Evolutionary conservation across 768 basidiomycete species (phyloP), one percentile per base, ranked within the genome.

Genomic region (Agaricus blazei): DNA sequence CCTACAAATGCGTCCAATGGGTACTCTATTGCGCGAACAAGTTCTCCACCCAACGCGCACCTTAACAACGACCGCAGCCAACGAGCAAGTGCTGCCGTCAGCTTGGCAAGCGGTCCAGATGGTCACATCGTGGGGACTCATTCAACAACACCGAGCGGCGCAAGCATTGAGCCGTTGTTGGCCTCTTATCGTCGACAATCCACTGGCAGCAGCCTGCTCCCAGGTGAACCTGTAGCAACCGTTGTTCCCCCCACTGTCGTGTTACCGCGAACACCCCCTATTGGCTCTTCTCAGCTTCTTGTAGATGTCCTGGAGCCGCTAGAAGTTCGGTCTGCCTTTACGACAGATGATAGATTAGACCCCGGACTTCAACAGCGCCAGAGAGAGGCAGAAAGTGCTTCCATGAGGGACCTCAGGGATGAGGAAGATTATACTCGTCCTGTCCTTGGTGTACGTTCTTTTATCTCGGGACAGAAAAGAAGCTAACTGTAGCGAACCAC

Each of bases 351-450:
- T 40, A 69, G 78, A 47, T 62, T 78, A 14, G 75, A 78, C 62
- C 79, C 78, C n/a, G 71, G 66, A 23, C 60, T 78, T 49, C 70
- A 73, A 54, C 66, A 70, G 56, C 63, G 75, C 47, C 55, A 71
- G 62, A 61, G 65, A 57, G 59, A 60, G 42, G 63, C 66, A 27
- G 68, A 70, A 28, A 64, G 62, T 27, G 64, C 60, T 31, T 67
- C 67, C 15, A 62, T 64, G 29, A 60, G 61, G 57, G 73, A 67
- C 44, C 63, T 75, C 44, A 70, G 67, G 58, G 82, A 85, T 60
- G 76, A 80, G 28, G 78, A 82, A 57, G 83, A 82, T 57, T 81
- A 82, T 68, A 78, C 76, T 23, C 71, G 77, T 46, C 75, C 73
- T 49, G 80, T 84, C 26, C 74, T 85, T 58, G 81, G 72, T 58